Percentiles rank a stretch among this genome's conserved stretches.
These are phyloP conservation scores for Murraya paniculata DNA, from an alignment of 345 rosid genomes.

Conservation along the genomic window DNA sequence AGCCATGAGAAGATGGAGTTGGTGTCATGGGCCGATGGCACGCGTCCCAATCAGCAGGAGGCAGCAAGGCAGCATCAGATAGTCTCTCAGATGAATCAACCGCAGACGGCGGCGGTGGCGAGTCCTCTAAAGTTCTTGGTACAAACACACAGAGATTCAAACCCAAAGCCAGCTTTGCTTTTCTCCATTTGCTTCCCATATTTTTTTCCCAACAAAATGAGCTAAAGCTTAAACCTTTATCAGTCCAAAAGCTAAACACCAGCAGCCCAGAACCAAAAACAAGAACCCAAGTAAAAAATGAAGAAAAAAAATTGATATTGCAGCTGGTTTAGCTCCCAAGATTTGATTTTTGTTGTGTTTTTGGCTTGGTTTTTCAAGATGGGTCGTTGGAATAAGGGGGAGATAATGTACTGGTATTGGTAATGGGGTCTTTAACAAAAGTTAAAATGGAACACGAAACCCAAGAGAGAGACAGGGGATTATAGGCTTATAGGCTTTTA, in stretches of 20 bases:
- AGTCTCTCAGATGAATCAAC: conserved; percentile 55
- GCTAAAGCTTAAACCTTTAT: background rate
- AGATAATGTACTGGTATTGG: conserved; percentile 16
- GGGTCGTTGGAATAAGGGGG: conserved; percentile 30
- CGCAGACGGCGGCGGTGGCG: conserved; percentile 32
- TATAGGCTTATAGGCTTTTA: background rate
- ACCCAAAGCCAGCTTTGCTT: conserved; percentile 73
- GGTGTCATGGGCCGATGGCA: conserved; percentile 71
- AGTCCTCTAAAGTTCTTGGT: conserved; percentile 58
- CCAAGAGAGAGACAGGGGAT: conserved; percentile 30
- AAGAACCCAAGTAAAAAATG: conserved; percentile 21
- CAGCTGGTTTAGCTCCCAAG: conserved; percentile 21
- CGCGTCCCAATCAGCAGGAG: conserved; percentile 54
- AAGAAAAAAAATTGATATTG: conserved; percentile 28
- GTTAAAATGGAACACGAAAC: conserved; percentile 39
- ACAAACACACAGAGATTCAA: conserved; percentile 65
- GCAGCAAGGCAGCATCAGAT: conserved; percentile 80
- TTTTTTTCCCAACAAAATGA: conserved; percentile 21
- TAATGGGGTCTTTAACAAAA: conserved; percentile 35
- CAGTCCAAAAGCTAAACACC: background rate
- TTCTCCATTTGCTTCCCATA: conserved; percentile 83
- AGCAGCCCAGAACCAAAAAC: conserved; percentile 5
- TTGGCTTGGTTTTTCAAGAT: conserved; percentile 8
- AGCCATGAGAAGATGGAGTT: conserved; percentile 69
- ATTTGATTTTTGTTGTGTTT: conserved; percentile 14